These are phyloP conservation scores for Rhodotorula sp. DNA, from an alignment of 1,284 basidiomycete genomes.

Conservation along the genomic window DNA sequence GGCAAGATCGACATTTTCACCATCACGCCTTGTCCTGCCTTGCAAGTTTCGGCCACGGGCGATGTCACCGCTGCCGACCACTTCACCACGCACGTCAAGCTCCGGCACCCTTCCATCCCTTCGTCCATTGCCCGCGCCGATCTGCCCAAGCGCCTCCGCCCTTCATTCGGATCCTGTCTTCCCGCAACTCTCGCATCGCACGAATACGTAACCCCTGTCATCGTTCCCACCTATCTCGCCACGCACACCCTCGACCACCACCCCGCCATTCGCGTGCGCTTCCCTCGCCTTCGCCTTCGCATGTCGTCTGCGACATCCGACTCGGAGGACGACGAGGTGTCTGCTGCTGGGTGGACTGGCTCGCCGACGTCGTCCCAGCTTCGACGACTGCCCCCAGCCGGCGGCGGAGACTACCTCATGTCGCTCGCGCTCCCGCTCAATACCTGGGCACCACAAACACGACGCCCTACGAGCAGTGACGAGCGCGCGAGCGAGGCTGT, in stretches of 20 bases:
- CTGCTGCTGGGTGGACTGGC: not conserved
- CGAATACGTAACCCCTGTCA: not conserved
- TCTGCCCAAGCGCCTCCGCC: not conserved
- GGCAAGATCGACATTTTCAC: constrained; percentile 12
- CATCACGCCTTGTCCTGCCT: constrained; percentile 4
- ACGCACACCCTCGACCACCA: constrained; percentile 21
- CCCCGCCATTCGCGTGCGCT: constrained; percentile 19
- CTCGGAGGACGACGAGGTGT: not conserved
- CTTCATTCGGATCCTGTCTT: not conserved
- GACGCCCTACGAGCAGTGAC: constrained; percentile 8
- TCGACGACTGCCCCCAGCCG: not conserved
- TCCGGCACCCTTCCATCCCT: not conserved
- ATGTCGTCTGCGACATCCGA: constrained; percentile 16
- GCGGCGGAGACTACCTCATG: constrained; percentile 29
- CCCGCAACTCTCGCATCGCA: constrained; percentile 1
- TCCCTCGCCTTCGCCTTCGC: constrained; percentile 25
- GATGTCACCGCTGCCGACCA: constrained; percentile 26
- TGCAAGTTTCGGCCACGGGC: constrained; percentile 21
- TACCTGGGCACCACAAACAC: constrained; percentile 25
- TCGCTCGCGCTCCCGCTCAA: constrained; percentile 30
- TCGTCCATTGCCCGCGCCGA: not conserved
- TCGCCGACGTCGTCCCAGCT: constrained; percentile 15
- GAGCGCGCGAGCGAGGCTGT: constrained; percentile 17
- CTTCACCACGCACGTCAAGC: constrained; percentile 28
- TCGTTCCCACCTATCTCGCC: not conserved